Base-by-base conservation (phyloP, 441 rosid species). In the Aquilaria agallochum region DNA sequence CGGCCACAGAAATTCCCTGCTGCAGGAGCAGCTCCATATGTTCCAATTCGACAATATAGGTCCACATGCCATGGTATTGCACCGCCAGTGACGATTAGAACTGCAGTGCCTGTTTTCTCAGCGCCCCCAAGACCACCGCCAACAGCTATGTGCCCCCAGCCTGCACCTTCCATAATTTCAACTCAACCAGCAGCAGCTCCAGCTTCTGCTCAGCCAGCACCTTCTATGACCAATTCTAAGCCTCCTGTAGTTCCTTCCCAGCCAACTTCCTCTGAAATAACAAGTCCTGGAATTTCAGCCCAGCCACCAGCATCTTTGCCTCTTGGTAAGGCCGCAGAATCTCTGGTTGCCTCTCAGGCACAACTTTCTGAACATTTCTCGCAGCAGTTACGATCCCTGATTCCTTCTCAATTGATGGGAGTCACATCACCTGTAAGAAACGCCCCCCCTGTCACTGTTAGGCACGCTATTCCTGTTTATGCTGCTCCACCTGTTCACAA, bases 31-130 rank as follows among this genome's bases (percentile, higher is more conserved):
- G 75, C 82, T 50, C 92, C 96, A 55, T 91, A 94, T 64, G 92
- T 89, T 63, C 96, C 97, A 11, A 72, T 94, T 49, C 74, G 87
- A 63, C 94, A 82, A 40, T 77, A 71, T 58, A 77, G 90, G 62
- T 20, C 27, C 27, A 50, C 88, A 15, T 84, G 94, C 78, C 90
- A 75, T 42, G 86, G 94, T 58, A 76, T 80, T 63, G 99, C 97
- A 74, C 96, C 85, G 3, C 94, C 99, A 2, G 99, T 94, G 56
- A 94, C 89, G 2, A 78, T 89, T 63, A 86, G 99, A 81, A 86
- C 77, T 20, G 73, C 87, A n/a, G 82, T 82, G 48, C 97, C 99
- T 3, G 90, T 87, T 63, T 94, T 81, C 78, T 80, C 97, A 31
- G 92, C 97, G 31, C 97, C 99, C 12, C 96, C 89, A n/a, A 67